phyloP scores from a whole-genome alignment of 208 protist species.

The Trypanosoma rangeli region DNA sequence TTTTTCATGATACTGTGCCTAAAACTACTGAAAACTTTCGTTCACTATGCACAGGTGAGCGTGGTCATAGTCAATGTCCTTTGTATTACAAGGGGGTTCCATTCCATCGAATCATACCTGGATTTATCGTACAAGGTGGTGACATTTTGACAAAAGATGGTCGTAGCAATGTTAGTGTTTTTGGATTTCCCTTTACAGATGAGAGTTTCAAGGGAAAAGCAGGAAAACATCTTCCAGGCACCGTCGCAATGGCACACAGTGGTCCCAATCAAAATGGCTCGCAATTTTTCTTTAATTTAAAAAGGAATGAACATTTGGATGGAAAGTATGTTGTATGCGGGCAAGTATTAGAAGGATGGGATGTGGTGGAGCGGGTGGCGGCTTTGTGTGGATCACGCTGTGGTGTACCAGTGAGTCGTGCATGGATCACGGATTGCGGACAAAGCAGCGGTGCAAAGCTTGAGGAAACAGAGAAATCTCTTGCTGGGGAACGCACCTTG shows the following conservation, averaged over 20 bases:
- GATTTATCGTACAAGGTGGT: conserved; percentile 95
- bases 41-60: conserved; percentile 93
- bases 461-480: conserved; percentile 55
- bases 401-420: conserved; percentile 81
- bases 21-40: conserved; percentile 95
- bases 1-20: conserved; percentile 92
- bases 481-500: conserved; percentile 52
- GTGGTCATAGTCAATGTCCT: conserved; percentile 52
- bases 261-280: conserved; percentile 90
- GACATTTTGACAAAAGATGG: conserved; percentile 94
- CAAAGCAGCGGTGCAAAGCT: conserved; percentile 77
- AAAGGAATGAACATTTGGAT: conserved; percentile 83
- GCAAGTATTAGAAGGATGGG: conserved; percentile 86
- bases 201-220: conserved; percentile 95
- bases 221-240: conserved; percentile 76
- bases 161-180: conserved; percentile 92
- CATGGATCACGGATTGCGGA: conserved; percentile 88
- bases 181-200: conserved; percentile 93
- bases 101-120: conserved; percentile 95
- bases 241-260: conserved; percentile 85
- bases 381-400: conserved; percentile 72
- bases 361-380: conserved; percentile 67
- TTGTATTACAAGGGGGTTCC: conserved; percentile 92
- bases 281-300: conserved; percentile 93
- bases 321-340: conserved; percentile 92